Conservation (phyloP, 2,329 filamentous ascomycete genomes). For the Claviceps africana region DNA sequence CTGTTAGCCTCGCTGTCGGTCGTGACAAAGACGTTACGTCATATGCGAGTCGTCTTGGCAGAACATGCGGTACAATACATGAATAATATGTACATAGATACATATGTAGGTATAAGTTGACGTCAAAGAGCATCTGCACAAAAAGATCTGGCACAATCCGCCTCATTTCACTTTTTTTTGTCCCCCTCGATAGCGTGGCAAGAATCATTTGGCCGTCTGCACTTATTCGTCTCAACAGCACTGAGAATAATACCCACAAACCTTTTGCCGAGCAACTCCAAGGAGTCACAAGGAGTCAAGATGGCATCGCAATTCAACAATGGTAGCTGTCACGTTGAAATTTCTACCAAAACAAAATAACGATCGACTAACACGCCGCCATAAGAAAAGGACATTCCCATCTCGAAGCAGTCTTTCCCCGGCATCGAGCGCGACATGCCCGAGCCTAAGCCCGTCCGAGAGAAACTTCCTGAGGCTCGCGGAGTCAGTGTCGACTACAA, state of each 20-base stretch:
- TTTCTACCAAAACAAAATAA: no score
- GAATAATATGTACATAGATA: neutral
- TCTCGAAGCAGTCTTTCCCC: conserved; percentile 11
- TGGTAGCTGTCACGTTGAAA: no score
- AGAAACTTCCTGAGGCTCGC: conserved; percentile 20
- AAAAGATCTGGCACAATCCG: no score
- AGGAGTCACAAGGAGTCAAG: neutral
- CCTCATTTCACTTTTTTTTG: no score
- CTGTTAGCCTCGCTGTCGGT: neutral
- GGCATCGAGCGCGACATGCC: conserved; percentile 11
- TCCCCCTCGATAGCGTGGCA: neutral
- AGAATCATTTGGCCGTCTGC: neutral
- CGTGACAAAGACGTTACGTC: neutral
- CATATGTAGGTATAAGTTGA: no score
- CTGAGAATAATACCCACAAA: neutral
- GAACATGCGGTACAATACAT: neutral
- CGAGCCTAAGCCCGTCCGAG: conserved; percentile 5
- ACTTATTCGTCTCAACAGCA: neutral
- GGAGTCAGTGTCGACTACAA: conserved; percentile 48
- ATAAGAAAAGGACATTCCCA: conserved; percentile 38
- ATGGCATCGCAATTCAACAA: neutral
- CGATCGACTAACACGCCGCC: neutral
- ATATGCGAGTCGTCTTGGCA: neutral
- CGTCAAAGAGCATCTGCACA: no score
- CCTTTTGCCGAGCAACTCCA: neutral